Base-by-base conservation (phyloP, 345 rosid genomes). In the Brassica incana region DNA sequence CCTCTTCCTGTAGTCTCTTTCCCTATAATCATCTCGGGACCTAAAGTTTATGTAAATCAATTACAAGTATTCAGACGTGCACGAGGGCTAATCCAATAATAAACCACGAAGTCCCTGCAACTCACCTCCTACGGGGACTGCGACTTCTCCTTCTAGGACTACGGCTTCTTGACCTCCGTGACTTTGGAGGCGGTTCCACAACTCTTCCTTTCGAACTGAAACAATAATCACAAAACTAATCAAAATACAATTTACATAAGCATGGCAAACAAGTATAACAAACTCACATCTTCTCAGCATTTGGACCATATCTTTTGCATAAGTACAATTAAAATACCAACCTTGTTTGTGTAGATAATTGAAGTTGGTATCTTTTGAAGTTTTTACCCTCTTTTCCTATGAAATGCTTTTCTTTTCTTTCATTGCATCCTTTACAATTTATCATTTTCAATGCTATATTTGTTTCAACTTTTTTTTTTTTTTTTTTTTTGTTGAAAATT, bases 111-210 rank as follows among this genome's bases (percentile, higher is more conserved):
- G 15, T 45, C 20, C 23, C 23, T 20, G 30, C 59, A 59, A 50
- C 73, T 73, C 20, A 85, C 88, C 87, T 85, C 69, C 83, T 83
- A 6, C 79, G 84, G 6, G 90, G 88, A 74, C 90, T 87, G 73
- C 81, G 87, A 69, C 88, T 87, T 78, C 88, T 83, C 77, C 80
- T 76, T 9, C 83, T 83, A 54, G 90, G 88, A 76, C 86, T 83
- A 71, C 82, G 86, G 62, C 90, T 87, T 67, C 88, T 85, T 14
- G 88, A 85, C 83, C 85, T 78, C 27, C 76, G 69, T 36, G 82
- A 65, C 80, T 65, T 87, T 35, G 78, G 82, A 68, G 75, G 71
- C 12, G 78, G 82, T 29, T 79, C 82, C 60, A 79, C 82, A 69
- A 79, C 82, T 62, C 78, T 79, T 74, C 78, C 82, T 79, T 69